These are phyloP conservation scores for Extremus antarcticus DNA, from an alignment of 495 filamentous ascomycete species.

Conservation along the genomic window DNA sequence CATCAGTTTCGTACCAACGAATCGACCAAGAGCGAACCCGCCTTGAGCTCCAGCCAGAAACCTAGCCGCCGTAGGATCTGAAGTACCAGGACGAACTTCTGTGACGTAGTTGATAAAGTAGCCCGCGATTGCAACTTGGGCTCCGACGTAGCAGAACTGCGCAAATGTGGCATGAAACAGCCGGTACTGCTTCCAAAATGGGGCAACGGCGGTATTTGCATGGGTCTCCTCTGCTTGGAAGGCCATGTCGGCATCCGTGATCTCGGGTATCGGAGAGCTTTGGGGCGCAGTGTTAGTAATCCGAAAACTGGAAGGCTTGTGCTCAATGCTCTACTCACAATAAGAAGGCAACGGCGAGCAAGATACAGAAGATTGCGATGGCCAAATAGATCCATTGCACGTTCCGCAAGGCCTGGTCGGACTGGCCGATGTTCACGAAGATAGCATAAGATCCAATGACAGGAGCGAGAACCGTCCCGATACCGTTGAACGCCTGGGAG, in stretches of 20 bases:
- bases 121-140: constrained; percentile 51
- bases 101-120: constrained; percentile 44
- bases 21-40: constrained; percentile 55
- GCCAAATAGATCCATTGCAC: constrained; percentile 71
- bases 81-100: constrained; percentile 11
- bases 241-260: constrained; percentile 65
- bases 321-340: constrained; percentile 22
- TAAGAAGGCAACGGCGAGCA: constrained; percentile 55
- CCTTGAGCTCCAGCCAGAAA: constrained; percentile 57
- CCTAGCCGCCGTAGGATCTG: constrained; percentile 27
- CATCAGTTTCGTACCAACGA: constrained; percentile 41
- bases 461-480: constrained; percentile 52
- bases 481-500: constrained; percentile 40
- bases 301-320: background rate
- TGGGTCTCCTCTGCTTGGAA: constrained; percentile 37
- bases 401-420: constrained; percentile 39
- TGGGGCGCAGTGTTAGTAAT: background rate
- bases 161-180: constrained; percentile 55
- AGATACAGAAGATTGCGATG: constrained; percentile 57
- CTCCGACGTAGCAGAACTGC: constrained; percentile 63
- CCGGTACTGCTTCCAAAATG: constrained; percentile 51
- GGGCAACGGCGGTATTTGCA: constrained; percentile 36
- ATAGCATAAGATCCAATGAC: constrained; percentile 58
- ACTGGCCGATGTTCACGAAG: constrained; percentile 47
- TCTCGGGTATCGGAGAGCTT: constrained; percentile 50